These are phyloP conservation scores for Laetiporus sulphureus DNA, from an alignment of 1,284 basidiomycete genomes.

Conservation along the genomic window DNA sequence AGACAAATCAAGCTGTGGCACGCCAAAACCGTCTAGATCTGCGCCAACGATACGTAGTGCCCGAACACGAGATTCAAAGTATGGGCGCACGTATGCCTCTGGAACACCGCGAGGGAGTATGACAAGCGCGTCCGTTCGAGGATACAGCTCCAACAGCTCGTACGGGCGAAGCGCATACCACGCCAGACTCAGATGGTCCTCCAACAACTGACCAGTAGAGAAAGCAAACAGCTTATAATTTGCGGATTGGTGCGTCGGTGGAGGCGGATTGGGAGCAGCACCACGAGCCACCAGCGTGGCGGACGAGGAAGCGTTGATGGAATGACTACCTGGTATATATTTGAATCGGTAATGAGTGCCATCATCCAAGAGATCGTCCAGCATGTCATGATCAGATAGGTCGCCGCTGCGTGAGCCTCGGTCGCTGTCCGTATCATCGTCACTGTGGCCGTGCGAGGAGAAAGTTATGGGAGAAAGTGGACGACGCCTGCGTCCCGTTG, in stretches of 20 bases:
- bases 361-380: constrained; percentile 7
- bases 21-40: constrained; percentile 1
- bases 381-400: constrained; percentile 10
- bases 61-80: constrained; percentile 58
- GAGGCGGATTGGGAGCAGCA: background rate
- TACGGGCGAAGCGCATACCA: constrained; percentile 52
- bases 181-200: constrained; percentile 50
- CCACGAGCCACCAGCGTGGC: constrained; percentile 3
- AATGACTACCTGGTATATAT: constrained; percentile 8
- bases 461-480: constrained; percentile 29
- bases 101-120: constrained; percentile 36
- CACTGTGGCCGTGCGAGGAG: constrained; percentile 40
- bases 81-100: constrained; percentile 53
- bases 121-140: constrained; percentile 28
- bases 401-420: constrained; percentile 4
- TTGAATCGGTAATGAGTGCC: constrained; percentile 9
- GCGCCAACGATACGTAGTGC: constrained; percentile 41
- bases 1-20: constrained; percentile 8
- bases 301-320: background rate
- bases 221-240: constrained; percentile 48
- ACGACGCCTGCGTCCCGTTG: constrained; percentile 16
- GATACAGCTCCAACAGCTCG: constrained; percentile 63
- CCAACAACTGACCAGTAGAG: constrained; percentile 58
- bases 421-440: constrained; percentile 1
- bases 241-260: constrained; percentile 5